Evolutionary conservation across 176 grass and related monocot species (phyloP).

Genomic region (Aegilops sharonensis): DNA sequence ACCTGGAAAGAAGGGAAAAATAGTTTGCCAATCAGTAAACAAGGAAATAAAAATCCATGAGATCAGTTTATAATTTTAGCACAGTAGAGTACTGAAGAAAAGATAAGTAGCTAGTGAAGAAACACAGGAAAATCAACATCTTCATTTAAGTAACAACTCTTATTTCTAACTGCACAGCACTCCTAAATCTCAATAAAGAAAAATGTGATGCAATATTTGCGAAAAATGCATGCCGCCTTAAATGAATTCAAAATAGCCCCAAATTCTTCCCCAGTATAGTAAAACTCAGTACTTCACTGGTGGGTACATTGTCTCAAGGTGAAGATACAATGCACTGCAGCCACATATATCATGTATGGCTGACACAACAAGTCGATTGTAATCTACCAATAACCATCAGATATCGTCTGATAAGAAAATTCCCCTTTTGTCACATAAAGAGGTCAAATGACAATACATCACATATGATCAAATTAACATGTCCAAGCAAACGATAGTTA

Average conservation of each 20-base stretch:
- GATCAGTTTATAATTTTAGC: not conserved
- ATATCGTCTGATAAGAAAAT: constrained; percentile 4
- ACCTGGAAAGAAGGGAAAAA: constrained; percentile 53
- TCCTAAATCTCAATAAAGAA: not conserved
- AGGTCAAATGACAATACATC: not conserved
- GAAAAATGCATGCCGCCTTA: not conserved
- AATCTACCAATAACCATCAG: constrained; percentile 15
- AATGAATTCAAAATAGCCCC: constrained; percentile 17
- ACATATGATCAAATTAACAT: constrained; percentile 20
- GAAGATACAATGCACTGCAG: not conserved
- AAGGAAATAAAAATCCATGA: not conserved
- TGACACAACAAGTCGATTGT: not conserved
- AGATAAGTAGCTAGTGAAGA: not conserved
- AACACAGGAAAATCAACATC: not conserved
- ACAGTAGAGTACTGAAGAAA: constrained; percentile 7
- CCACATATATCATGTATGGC: not conserved
- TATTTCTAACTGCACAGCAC: constrained; percentile 1
- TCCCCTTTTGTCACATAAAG: constrained; percentile 2
- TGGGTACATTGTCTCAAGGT: not conserved
- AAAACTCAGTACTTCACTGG: constrained; percentile 11
- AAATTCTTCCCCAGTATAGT: not conserved
- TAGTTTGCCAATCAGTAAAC: not conserved
- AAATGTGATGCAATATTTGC: not conserved
- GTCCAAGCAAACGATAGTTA: not conserved
- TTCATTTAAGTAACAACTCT: not conserved